phyloP scores from a whole-genome alignment of 768 basidiomycete species.

The Sporobolomyces pararoseus region DNA sequence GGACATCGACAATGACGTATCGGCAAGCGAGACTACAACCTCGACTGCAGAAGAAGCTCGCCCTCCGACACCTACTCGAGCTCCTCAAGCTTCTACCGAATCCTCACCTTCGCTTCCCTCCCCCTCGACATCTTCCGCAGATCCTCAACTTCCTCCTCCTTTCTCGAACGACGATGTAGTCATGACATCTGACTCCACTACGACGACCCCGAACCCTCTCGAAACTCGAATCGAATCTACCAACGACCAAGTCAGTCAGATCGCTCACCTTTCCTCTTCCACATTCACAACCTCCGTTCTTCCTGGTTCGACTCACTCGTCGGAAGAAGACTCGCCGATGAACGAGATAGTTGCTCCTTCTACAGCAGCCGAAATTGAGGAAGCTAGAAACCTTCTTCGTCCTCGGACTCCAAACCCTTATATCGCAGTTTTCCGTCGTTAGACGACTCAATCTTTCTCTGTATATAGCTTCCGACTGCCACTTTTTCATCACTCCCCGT shows the following conservation, averaged over 20 bases:
- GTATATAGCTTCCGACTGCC: background rate
- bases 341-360: background rate
- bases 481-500: too few relatives aligned
- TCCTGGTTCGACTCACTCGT: too few relatives aligned
- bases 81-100: background rate
- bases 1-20: too few relatives aligned
- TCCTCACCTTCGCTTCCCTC: background rate
- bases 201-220: too few relatives aligned
- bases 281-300: background rate
- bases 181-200: too few relatives aligned
- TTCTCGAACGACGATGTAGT: too few relatives aligned
- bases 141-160: too few relatives aligned
- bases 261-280: background rate
- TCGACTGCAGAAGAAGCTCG: too few relatives aligned
- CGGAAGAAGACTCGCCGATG: background rate
- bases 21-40: too few relatives aligned
- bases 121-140: background rate
- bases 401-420: constrained; percentile 10
- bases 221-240: background rate
- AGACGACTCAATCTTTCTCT: background rate
- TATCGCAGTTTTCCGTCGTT: background rate
- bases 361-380: background rate
- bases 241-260: background rate
- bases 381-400: background rate
- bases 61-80: too few relatives aligned